A percentile compares a stretch with the other conserved stretches of the same genome.
Evolutionary conservation across 2,329 filamentous ascomycete species (phyloP).

Genomic region (Cladobotryum mycophilum): DNA sequence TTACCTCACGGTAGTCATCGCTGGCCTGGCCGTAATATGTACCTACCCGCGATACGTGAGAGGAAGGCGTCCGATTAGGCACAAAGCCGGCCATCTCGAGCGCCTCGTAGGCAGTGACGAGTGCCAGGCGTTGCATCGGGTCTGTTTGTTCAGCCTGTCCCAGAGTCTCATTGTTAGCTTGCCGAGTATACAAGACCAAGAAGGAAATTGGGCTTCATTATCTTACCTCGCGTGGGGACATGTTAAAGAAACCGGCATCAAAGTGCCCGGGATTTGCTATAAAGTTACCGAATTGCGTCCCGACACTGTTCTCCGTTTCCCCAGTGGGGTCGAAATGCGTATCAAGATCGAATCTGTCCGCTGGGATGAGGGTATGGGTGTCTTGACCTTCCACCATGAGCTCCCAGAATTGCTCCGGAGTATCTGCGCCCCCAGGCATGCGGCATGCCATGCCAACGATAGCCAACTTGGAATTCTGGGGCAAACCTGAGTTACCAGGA

Average conservation of each 20-base stretch:
- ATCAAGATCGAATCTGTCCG: conserved; percentile 59
- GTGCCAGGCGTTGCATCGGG: conserved; percentile 64
- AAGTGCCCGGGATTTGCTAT: conserved; percentile 64
- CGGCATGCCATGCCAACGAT: conserved; percentile 59
- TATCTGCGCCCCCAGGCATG: conserved; percentile 31
- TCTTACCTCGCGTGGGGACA: conserved; percentile 60
- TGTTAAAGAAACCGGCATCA: conserved; percentile 71
- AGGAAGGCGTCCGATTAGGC: conserved; percentile 54
- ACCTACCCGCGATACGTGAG: not conserved
- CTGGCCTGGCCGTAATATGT: not conserved
- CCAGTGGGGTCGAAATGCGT: conserved; percentile 60
- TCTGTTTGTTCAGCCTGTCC: conserved; percentile 46
- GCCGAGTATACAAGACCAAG: too few relatives aligned
- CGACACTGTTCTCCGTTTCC: conserved; percentile 60
- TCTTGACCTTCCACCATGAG: conserved; percentile 60
- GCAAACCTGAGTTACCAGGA: not conserved
- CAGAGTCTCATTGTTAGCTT: too few relatives aligned
- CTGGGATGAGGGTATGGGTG: conserved; percentile 53
- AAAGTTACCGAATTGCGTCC: conserved; percentile 62
- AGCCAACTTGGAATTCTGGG: conserved; percentile 56
- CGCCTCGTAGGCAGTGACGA: conserved; percentile 71
- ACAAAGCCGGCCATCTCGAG: conserved; percentile 68
- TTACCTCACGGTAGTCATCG: conserved; percentile 1
- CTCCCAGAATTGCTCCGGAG: conserved; percentile 47
- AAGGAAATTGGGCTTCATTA: too few relatives aligned